phyloP scores from a whole-genome alignment of 1,139 yeast genomes.

The Spencermartinsiella ligniputridi region DNA sequence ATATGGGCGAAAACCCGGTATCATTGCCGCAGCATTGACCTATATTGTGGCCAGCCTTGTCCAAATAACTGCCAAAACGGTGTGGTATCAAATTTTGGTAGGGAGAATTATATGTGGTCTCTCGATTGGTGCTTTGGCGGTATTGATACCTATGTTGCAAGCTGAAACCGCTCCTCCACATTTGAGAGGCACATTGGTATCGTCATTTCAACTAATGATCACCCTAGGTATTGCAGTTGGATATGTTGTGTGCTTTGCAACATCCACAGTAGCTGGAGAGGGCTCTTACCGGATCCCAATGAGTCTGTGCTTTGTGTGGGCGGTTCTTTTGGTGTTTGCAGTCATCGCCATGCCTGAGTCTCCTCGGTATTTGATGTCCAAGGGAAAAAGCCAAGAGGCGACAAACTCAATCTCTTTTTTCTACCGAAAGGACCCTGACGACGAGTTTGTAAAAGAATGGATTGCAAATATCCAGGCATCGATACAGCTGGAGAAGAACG shows the following conservation, averaged over 20 bases:
- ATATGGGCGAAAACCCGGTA: constrained; percentile 49
- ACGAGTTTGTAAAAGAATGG: constrained; percentile 54
- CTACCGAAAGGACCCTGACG: constrained; percentile 56
- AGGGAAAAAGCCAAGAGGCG: constrained; percentile 54
- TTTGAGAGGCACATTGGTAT: constrained; percentile 63
- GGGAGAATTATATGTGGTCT: constrained; percentile 51
- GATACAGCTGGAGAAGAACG: constrained; percentile 56
- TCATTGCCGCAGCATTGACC: constrained; percentile 42
- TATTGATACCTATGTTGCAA: constrained; percentile 63
- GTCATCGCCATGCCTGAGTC: constrained; percentile 73
- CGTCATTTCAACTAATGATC: constrained; percentile 63
- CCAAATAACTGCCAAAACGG: constrained; percentile 44
- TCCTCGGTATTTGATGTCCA: constrained; percentile 64
- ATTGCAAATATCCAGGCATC: constrained; percentile 58
- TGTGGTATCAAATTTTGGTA: constrained; percentile 40
- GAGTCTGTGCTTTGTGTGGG: constrained; percentile 45
- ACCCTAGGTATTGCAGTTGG: constrained; percentile 69
- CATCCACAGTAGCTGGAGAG: constrained; percentile 46
- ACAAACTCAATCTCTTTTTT: constrained; percentile 57
- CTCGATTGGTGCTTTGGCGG: constrained; percentile 67
- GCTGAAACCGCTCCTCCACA: constrained; percentile 67
- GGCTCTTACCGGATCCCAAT: constrained; percentile 65
- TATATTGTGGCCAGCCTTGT: constrained; percentile 50
- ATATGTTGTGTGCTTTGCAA: constrained; percentile 62
- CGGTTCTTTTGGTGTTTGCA: constrained; percentile 43